A percentile compares a stretch with the other conserved stretches of the same genome.
Conservation (phyloP, 768 basidiomycete genomes). For the Calocera cornea region DNA sequence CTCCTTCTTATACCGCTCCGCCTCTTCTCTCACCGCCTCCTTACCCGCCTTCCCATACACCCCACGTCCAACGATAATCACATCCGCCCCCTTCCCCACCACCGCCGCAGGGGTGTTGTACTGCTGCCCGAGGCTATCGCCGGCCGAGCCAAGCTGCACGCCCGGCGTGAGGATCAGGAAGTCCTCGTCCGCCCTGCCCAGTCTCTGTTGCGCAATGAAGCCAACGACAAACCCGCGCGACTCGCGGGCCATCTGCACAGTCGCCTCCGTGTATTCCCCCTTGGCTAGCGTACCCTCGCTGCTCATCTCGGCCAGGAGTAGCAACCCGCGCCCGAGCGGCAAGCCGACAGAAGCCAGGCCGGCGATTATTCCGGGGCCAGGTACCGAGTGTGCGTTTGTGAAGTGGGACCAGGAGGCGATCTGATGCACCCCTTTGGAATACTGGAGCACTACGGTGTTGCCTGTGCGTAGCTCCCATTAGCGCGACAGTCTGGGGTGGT, state of each 20-base stretch:
- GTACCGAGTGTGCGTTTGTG: slow-evolving; percentile 91
- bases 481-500: too few species aligned
- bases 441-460: slow-evolving; percentile 91
- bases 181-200: slow-evolving; percentile 55
- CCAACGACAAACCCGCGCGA: slow-evolving; percentile 85
- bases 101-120: slow-evolving; percentile 84
- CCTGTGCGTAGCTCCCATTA: too few species aligned
- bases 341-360: slow-evolving; percentile 78
- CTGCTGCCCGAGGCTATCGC: slow-evolving; percentile 87
- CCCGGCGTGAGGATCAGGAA: slow-evolving; percentile 88
- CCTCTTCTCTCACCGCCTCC: slow-evolving; percentile 39
- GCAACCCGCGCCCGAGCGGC: slow-evolving; percentile 70
- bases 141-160: slow-evolving; percentile 64
- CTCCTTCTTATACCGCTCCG: slow-evolving; percentile 68
- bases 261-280: slow-evolving; percentile 68
- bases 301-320: slow-evolving; percentile 94
- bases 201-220: slow-evolving; percentile 80
- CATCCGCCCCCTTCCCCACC: slow-evolving; percentile 72
- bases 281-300: slow-evolving; percentile 73
- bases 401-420: slow-evolving; percentile 94
- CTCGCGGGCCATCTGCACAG: slow-evolving; percentile 75
- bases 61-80: slow-evolving; percentile 94
- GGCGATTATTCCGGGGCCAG: slow-evolving; percentile 88
- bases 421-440: slow-evolving; percentile 81
- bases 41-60: slow-evolving; percentile 59